Evolutionary conservation across 768 basidiomycete species (phyloP).

Genomic region (Coprinellus micaceus): DNA sequence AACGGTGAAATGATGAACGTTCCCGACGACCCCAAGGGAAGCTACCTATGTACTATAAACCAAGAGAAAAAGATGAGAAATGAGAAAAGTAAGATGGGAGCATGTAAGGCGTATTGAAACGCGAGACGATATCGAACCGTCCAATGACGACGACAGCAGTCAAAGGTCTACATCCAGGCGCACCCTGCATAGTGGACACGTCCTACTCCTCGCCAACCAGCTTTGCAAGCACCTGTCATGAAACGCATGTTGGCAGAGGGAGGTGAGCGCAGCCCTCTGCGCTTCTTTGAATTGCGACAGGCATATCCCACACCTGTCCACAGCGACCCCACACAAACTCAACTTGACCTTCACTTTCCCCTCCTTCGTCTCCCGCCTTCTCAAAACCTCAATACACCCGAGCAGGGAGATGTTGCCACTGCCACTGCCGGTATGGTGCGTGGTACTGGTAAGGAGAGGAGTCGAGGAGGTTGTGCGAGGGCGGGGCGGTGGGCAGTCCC

Average conservation of each 20-base stretch:
- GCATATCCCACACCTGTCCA: slow-evolving; percentile 74
- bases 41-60: background rate
- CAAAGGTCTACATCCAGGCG: slow-evolving; percentile 30
- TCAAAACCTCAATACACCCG: slow-evolving; percentile 52
- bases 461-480: background rate
- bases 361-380: slow-evolving; percentile 55
- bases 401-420: slow-evolving; percentile 30
- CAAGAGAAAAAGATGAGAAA: background rate
- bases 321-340: slow-evolving; percentile 53
- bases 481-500: background rate
- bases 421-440: background rate
- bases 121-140: background rate
- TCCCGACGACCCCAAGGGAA: background rate
- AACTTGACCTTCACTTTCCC: slow-evolving; percentile 73
- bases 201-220: slow-evolving; percentile 58
- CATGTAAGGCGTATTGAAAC: too few species aligned
- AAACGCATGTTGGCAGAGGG: slow-evolving; percentile 60
- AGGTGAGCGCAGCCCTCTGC: slow-evolving; percentile 54
- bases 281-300: slow-evolving; percentile 62
- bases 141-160: slow-evolving; percentile 13
- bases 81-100: too few species aligned
- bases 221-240: slow-evolving; percentile 60
- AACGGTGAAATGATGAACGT: background rate
- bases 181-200: slow-evolving; percentile 65
- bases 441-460: background rate